Percentiles rank a stretch among this genome's conserved stretches.
phyloP scores from a whole-genome alignment of 2,329 filamentous ascomycete species.

The Aspergillus ochraceus region DNA sequence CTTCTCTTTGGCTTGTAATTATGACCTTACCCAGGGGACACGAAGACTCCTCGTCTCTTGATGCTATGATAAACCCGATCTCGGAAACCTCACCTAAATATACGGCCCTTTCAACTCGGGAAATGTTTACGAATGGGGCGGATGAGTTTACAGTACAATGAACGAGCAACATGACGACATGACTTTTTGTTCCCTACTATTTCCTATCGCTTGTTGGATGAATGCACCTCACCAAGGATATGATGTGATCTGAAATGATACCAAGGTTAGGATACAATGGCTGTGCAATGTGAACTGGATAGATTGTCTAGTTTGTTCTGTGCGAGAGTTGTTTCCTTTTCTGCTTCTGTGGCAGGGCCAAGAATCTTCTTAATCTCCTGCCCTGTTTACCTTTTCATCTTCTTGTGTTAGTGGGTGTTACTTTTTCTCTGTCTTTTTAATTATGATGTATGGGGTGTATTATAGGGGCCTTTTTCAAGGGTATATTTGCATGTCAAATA shows the following conservation, averaged over 20 bases:
- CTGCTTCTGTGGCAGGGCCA: conserved; percentile 1
- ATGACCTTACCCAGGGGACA: neutral
- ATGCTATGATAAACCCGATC: conserved; percentile 4
- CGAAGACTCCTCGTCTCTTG: neutral
- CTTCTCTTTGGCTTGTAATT: neutral
- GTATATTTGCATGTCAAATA: conserved; percentile 6
- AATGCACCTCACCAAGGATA: neutral
- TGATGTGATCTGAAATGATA: conserved; percentile 7
- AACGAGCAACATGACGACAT: neutral
- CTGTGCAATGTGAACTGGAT: neutral
- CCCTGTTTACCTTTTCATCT: neutral
- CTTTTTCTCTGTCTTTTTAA: neutral
- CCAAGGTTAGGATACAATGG: conserved; percentile 3
- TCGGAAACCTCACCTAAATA: conserved; percentile 3
- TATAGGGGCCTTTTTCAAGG: conserved; percentile 3
- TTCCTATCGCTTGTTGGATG: conserved; percentile 9
- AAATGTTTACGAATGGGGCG: conserved; percentile 2
- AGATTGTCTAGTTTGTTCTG: neutral
- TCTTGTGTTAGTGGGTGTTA: neutral
- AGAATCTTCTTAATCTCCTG: conserved; percentile 1
- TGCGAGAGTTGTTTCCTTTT: neutral
- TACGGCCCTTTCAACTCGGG: neutral
- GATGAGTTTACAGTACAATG: neutral
- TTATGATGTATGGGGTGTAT: conserved; percentile 6
- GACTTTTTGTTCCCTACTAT: neutral